A percentile compares a stretch with the other conserved stretches of the same genome.
phyloP scores from a whole-genome alignment of 192 early-diverging fungal genomes.

The Podila epigama region DNA sequence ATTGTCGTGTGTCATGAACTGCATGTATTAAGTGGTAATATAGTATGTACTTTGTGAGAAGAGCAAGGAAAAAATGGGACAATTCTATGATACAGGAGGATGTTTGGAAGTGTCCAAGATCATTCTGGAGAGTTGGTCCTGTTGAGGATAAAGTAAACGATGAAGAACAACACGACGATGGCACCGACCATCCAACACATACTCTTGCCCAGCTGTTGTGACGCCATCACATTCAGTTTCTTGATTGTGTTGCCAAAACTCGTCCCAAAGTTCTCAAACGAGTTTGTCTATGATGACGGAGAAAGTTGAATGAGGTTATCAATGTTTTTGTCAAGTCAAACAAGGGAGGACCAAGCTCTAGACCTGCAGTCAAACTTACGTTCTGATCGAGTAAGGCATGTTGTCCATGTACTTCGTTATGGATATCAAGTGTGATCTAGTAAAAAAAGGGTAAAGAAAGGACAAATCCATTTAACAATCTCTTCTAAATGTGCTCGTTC shows the following conservation, averaged over 20 bases:
- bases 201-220: constrained; percentile 40
- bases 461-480: neutral
- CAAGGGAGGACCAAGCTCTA: neutral
- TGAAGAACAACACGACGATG: constrained; percentile 37
- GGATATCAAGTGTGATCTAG: constrained; percentile 49
- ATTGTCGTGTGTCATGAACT: too few relatives aligned
- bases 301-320: neutral
- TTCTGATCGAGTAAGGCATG: constrained; percentile 44
- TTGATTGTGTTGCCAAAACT: constrained; percentile 35
- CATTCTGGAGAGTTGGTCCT: constrained; percentile 24
- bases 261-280: constrained; percentile 29
- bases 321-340: neutral
- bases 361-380: neutral
- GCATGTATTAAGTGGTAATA: neutral
- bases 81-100: neutral
- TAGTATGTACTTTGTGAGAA: neutral
- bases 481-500: neutral
- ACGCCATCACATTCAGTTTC: constrained; percentile 40
- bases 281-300: constrained; percentile 10
- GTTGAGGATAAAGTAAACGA: constrained; percentile 39
- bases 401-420: constrained; percentile 49
- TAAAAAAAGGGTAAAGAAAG: neutral
- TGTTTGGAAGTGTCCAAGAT: neutral
- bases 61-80: neutral
- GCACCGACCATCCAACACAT: constrained; percentile 51